Evolutionary conservation across 2,329 filamentous ascomycete species (phyloP), one percentile per base, ranked within the genome.

Genomic region (Pseudopithomyces maydicus): DNA sequence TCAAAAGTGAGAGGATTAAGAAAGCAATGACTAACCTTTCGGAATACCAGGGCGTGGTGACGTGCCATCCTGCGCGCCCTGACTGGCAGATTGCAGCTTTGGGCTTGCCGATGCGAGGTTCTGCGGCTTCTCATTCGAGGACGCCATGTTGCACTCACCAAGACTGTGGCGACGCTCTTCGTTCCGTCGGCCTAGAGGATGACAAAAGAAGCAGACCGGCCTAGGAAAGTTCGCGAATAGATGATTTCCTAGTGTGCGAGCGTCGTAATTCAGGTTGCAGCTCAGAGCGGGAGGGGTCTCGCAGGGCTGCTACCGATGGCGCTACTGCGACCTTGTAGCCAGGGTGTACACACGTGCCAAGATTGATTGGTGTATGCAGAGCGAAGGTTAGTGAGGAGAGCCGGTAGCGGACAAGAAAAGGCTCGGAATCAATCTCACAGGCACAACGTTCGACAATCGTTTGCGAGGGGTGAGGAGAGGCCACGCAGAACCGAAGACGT

Each of bases 21-120:
- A 57, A 23, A 48, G 53, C 41, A 54, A 55, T 43, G 55, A 74
- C 72, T 67, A 62, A 74, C 72, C 68, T 69, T 75, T 75, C 44
- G 63, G 56, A 50, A 56, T 45, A 52, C 46, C 44, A 26, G 64
- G 49, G 56, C 61, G 68, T 42, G 70, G 67, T 61, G 72, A 73
- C 56, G 61, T 56, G 60, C 63, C 64, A 43, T 60, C 67, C n/a
- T 69, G 67, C 51, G 61, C 57, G 41, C 57, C 57, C 49, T 53
- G 59, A 56, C 55, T 56, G 58, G 48, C 55, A 57, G 63, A 49
- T 32, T 63, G 55, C 58, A 64, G 60, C 61, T 54, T 64, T 64
- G 57, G 62, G 44, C 57, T 62, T 53, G 62, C 47, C 59, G 56
- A 55, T 46, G 59, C 62, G 44, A 63, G 56, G 54, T 54, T 50